Evolutionary conservation across 164 flowering plant genomes (phyloP).

Genomic region (Umbellularia californica): DNA sequence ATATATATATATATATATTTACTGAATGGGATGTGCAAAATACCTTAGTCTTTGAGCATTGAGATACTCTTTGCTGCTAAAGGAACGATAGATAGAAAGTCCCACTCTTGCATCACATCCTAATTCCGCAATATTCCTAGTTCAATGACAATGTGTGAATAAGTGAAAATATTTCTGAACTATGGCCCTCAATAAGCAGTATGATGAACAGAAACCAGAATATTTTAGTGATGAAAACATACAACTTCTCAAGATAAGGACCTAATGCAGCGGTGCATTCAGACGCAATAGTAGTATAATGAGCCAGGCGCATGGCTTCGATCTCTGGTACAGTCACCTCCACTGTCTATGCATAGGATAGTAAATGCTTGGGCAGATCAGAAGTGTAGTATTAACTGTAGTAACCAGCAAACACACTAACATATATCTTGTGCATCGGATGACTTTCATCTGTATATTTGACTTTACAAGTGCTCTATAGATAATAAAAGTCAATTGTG

Average conservation of each 20-base stretch:
- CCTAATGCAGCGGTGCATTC: conserved; percentile 60
- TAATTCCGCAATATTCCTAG: conserved; percentile 45
- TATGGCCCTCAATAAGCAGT: neutral
- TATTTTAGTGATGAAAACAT: conserved; percentile 19
- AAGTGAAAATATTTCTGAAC: conserved; percentile 12
- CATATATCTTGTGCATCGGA: neutral
- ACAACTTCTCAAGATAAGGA: conserved; percentile 52
- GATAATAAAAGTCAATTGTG: neutral
- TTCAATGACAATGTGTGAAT: conserved; percentile 10
- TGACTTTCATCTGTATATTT: neutral
- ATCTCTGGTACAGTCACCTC: conserved; percentile 87
- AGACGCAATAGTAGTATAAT: conserved; percentile 77
- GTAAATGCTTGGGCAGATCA: conserved; percentile 16
- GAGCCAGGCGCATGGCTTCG: conserved; percentile 90
- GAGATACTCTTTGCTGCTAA: conserved; percentile 71
- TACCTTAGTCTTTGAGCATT: conserved; percentile 92
- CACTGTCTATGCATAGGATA: conserved; percentile 41
- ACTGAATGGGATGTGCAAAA: neutral
- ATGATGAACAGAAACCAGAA: neutral
- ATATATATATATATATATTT: too few relatives aligned
- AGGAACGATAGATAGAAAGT: conserved; percentile 59
- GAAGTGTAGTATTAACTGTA: conserved; percentile 8
- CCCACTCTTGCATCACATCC: conserved; percentile 89
- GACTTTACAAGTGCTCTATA: neutral
- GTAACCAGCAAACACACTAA: neutral